Conservation (phyloP, 75 land plant species). For the Picea glauca region DNA sequence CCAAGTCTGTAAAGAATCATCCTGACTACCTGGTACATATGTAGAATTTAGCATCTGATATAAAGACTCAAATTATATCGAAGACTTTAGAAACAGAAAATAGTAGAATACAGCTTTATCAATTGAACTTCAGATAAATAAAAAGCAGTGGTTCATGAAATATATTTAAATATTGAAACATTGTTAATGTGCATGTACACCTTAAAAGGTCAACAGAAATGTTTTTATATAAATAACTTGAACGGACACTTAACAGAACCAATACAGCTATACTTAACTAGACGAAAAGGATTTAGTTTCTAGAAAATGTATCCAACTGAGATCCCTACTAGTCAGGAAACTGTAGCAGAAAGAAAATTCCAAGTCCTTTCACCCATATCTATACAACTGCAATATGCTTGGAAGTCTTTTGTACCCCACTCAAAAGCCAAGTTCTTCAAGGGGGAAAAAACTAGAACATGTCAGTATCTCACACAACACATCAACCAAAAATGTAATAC, state of each 20-base stretch:
- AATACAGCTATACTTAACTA: background rate
- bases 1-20: conserved; percentile 6
- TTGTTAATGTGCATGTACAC: no score
- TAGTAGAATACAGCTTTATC: background rate
- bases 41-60: background rate
- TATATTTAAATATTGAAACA: no score
- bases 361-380: background rate
- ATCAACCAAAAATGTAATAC: background rate
- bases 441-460: background rate
- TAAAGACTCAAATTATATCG: background rate
- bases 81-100: background rate
- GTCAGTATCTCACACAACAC: background rate
- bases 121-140: background rate
- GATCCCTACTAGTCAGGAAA: background rate
- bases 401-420: background rate
- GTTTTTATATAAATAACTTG: background rate
- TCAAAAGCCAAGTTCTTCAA: background rate
- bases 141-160: no score
- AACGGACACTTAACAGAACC: background rate
- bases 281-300: background rate
- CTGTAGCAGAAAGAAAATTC: background rate
- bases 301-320: background rate
- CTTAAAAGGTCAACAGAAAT: background rate
- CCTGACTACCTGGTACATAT: background rate
- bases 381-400: background rate